A percentile compares a stretch with the other conserved stretches of the same genome.
Conservation (phyloP, 2,329 filamentous ascomycete genomes). For the Coniochaeta sp. region DNA sequence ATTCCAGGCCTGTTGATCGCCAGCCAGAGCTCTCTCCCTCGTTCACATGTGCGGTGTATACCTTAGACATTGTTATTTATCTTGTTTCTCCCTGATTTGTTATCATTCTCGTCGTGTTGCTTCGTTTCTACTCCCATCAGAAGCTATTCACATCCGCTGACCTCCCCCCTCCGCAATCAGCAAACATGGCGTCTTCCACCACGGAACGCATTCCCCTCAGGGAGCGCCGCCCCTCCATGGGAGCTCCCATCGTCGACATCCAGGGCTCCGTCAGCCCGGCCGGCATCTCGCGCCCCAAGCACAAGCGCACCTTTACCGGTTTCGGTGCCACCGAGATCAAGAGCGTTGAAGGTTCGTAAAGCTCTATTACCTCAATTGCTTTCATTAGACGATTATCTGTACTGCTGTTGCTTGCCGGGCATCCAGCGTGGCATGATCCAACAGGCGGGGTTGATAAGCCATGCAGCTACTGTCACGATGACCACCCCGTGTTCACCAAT, state of each 20-base stretch:
- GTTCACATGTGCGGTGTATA: slow-evolving; percentile 49
- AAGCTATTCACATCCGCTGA: neutral
- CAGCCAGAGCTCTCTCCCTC: slow-evolving; percentile 35
- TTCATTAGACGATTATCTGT: neutral
- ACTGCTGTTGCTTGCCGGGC: neutral
- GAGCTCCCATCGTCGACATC: slow-evolving; percentile 80
- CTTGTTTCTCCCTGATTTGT: neutral
- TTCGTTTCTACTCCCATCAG: neutral
- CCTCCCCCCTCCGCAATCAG: neutral
- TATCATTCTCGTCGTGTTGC: neutral
- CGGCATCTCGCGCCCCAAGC: slow-evolving; percentile 83
- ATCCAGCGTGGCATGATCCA: too few relatives aligned
- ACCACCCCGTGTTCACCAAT: slow-evolving; percentile 34
- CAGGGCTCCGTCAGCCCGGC: slow-evolving; percentile 79
- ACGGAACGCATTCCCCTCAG: slow-evolving; percentile 42
- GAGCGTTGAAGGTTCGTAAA: slow-evolving; percentile 68
- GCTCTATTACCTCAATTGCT: neutral
- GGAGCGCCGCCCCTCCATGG: slow-evolving; percentile 74
- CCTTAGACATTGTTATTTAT: too few relatives aligned
- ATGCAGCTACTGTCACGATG: slow-evolving; percentile 7
- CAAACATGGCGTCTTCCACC: slow-evolving; percentile 21
- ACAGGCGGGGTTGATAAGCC: neutral
- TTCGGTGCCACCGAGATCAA: slow-evolving; percentile 91
- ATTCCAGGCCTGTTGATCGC: neutral
- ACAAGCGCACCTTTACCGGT: slow-evolving; percentile 94